Base-by-base conservation (phyloP, 805 yeast genomes). In the Candida nonsorbophila region DNA sequence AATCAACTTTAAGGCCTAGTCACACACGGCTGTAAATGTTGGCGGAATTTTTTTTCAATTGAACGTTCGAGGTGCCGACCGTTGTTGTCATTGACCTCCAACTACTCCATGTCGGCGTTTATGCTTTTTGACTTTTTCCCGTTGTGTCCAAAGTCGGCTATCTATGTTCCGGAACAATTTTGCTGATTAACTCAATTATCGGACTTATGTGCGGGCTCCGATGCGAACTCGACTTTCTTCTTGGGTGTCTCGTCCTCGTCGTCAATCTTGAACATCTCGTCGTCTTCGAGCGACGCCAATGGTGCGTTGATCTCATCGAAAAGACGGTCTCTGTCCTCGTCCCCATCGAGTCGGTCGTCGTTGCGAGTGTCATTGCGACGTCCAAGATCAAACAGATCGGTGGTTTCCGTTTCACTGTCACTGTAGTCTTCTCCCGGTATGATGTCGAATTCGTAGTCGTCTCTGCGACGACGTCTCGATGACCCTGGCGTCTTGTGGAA, bases 391-490 rank as follows among this genome's bases (percentile, higher is more conserved):
- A 59, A 46, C 16, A 62, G 51, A 35, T 59, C 67, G 20, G 38
- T 44, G 4, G 41, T 38, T 24, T 39, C 58, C 38, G 47, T 52
- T 11, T 57, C 67, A 29, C 61, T 55, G 29, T 65, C 69, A 27
- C 55, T 53, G 38, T 66, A 66, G 29, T 70, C 76, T 38, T 79
- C 83, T 6, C 82, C 80, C 12, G 78, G 81, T 25, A 83, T 83
- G 26, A 82, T 76, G 47, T 83, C 94, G 47, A 83, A 79, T 48
- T 83, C 92, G 45, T 73, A 79, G 31, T 76, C 75, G 22, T 79
- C 86, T 44, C 80, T 74, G 48, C 82, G 59, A 55, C 84, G 62
- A 34, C 74, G 54, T 30, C 71, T 55, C 10, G 58, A 45, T 32
- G 56, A 51, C 9, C 65, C 64, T 9, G 67, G 69, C 3, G 58